Evolutionary conservation across 1,139 yeast species (phyloP), one percentile per base, ranked within the genome.

Genomic region (Scheffersomyces insectosa): DNA sequence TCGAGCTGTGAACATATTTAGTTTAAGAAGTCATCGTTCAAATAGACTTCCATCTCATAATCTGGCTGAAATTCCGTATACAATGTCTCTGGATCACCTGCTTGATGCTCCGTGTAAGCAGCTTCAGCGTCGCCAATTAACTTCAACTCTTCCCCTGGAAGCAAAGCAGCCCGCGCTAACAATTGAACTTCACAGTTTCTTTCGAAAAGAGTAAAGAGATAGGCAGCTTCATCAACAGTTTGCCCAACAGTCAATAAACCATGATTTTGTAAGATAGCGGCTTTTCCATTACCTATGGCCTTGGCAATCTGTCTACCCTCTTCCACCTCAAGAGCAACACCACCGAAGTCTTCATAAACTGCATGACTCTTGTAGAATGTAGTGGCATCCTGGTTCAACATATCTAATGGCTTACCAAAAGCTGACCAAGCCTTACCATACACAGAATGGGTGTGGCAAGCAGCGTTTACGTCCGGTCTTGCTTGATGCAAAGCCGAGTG

Each of bases 141-240:
- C 42, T 57, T 50, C 34, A 31, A 31, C 23, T 31, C 20, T 15
- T 31, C 34, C 3, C 34, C 34, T 57, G 55, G 41, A 49, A 48
- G 3, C 61, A 60, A 72, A 4, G 80, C 76, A 4, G 82, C 72
- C 47, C 84, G 88, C 4, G 81, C 90, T 47, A 79, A 63, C 53
- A 87, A 65, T 63, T 87, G 95, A n/a, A 80, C 79, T 55, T 85
- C 79, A 60, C 95, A 87, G 8, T 80, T 63, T 56, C 79, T 77
- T 59, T 87, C 96, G 59, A 62, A 48, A 47, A 85, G 68, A 0
- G 83, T 76, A 62, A 81, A 87, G 46, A 85, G 63, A 56, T 81
- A 83, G 3, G 93, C 93, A 3, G 95, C 95, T 66, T 87, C 95
- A 57, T 86, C 95, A 9, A 87, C 88, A 1, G 91, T 86, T 30